phyloP scores from a whole-genome alignment of 2,329 filamentous ascomycete species.

The Epichloe brachyelytri region DNA sequence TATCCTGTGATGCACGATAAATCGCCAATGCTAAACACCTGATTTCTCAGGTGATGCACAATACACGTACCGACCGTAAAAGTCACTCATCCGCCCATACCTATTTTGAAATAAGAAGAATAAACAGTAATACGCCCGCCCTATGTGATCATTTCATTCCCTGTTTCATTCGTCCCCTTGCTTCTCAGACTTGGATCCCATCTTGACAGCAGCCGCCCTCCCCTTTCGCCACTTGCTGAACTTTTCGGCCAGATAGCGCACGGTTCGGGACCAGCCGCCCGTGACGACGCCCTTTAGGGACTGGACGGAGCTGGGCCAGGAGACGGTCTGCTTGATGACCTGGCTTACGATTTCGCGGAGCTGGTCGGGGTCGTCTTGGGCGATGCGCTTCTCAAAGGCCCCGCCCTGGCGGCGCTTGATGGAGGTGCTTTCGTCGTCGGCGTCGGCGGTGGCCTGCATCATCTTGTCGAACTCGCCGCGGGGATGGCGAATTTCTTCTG shows the following conservation, averaged over 20 bases:
- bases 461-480: conserved; percentile 72
- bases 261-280: conserved; percentile 55
- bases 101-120: too few relatives aligned
- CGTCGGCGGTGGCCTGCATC: conserved; percentile 63
- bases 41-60: too few relatives aligned
- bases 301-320: conserved; percentile 84
- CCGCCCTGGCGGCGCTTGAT: conserved; percentile 68
- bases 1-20: too few relatives aligned
- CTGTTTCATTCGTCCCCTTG: neutral
- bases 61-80: too few relatives aligned
- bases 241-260: conserved; percentile 76
- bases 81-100: too few relatives aligned
- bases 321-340: conserved; percentile 77
- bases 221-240: conserved; percentile 48
- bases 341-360: conserved; percentile 58
- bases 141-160: neutral
- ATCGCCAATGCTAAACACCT: too few relatives aligned
- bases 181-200: neutral
- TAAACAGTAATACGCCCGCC: neutral
- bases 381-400: conserved; percentile 77
- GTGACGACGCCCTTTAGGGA: conserved; percentile 76
- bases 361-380: conserved; percentile 50
- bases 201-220: conserved; percentile 14
- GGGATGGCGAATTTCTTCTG: conserved; percentile 78
- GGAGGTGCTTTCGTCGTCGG: conserved; percentile 50